These are phyloP conservation scores for Talaromyces rugulosus DNA, from an alignment of 2,329 filamentous ascomycete species.

Conservation along the genomic window DNA sequence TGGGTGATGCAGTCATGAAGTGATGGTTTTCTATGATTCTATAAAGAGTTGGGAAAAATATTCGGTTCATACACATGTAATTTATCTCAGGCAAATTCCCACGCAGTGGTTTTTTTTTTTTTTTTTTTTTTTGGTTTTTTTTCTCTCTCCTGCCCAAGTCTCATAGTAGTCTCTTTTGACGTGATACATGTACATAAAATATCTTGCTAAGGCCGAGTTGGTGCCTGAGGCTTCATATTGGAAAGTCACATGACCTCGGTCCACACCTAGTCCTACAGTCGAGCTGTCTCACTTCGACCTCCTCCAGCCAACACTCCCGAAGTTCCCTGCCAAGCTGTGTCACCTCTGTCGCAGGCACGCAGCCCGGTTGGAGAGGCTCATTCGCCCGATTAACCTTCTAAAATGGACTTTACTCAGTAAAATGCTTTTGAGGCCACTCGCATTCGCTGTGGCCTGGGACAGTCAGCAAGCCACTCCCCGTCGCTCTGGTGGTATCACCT, in stretches of 20 bases:
- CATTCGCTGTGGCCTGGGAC: not conserved
- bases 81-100: not conserved
- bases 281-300: not conserved
- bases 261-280: not conserved
- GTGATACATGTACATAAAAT: not conserved
- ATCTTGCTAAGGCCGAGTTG: not conserved
- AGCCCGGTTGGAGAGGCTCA: not conserved
- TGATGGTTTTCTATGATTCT: not conserved
- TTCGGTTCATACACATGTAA: not conserved
- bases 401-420: not conserved
- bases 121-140: not conserved
- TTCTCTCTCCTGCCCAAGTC: not conserved
- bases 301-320: not conserved
- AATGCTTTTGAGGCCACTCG: not conserved
- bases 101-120: not conserved
- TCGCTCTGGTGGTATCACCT: not conserved
- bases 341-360: not conserved
- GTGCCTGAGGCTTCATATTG: slow-evolving; percentile 1
- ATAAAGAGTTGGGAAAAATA: not conserved
- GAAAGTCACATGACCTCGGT: not conserved
- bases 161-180: not conserved
- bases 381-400: not conserved
- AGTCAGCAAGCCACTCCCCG: not conserved
- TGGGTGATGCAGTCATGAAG: not conserved
- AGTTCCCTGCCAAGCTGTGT: not conserved